Evolutionary conservation across 2,329 filamentous ascomycete species (phyloP).

Genomic region (Penicillium verrucosum): DNA sequence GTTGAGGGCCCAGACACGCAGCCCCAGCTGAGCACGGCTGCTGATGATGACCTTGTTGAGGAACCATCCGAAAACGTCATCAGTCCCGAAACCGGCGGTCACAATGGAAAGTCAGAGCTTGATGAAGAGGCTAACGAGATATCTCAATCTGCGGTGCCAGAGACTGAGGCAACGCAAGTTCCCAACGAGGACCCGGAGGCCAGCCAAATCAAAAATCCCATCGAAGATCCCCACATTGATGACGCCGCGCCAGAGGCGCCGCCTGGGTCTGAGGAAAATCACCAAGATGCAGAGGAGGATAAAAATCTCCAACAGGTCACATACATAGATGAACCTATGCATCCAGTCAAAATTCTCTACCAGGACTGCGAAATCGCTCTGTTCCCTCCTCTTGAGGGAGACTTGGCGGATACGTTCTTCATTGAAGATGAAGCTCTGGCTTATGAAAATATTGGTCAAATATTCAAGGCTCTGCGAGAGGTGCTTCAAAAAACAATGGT

Average conservation of each 20-base stretch:
- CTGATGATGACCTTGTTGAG: constrained; percentile 2
- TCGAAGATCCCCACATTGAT: constrained; percentile 8
- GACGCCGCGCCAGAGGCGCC: constrained; percentile 6
- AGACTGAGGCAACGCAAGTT: constrained; percentile 3
- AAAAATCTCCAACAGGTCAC: constrained; percentile 23
- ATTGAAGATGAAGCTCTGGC: constrained; percentile 55
- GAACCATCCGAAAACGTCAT: background rate
- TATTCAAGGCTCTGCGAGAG: constrained; percentile 56
- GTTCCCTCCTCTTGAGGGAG: constrained; percentile 55
- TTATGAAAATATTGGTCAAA: constrained; percentile 50
- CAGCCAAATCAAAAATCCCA: constrained; percentile 8
- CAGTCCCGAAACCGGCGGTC: background rate
- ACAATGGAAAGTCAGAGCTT: constrained; percentile 2
- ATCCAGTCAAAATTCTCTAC: constrained; percentile 56
- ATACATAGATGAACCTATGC: constrained; percentile 24
- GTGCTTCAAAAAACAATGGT: constrained; percentile 55
- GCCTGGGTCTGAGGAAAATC: constrained; percentile 6
- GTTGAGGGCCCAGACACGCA: background rate
- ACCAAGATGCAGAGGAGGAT: constrained; percentile 2
- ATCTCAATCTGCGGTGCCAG: constrained; percentile 4
- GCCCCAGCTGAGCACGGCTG: background rate
- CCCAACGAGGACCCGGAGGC: constrained; percentile 17
- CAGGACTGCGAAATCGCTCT: constrained; percentile 55
- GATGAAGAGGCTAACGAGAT: constrained; percentile 23
- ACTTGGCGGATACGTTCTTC: constrained; percentile 55